Conservation (phyloP, 352 stramenopile species). For the Phytopythium helicoides region DNA sequence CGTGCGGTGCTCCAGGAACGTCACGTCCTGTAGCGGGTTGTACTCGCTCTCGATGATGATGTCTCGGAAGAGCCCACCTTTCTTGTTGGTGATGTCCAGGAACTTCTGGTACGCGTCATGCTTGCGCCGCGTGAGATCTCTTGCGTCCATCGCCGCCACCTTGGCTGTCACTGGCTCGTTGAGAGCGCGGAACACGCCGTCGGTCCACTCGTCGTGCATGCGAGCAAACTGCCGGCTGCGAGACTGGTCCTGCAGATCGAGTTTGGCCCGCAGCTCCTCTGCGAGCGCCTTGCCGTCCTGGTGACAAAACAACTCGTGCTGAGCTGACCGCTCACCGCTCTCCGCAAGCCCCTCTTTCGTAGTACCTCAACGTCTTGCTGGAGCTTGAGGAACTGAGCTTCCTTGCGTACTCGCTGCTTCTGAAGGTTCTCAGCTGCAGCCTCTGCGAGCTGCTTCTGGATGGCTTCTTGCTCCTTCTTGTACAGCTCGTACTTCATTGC, state of each 20-base stretch:
- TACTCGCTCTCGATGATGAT: constrained; percentile 88
- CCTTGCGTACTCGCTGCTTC: constrained; percentile 60
- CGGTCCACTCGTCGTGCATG: constrained; percentile 75
- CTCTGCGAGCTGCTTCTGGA: constrained; percentile 57
- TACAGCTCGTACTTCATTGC: constrained; percentile 76
- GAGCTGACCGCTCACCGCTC: background rate
- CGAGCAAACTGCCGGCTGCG: constrained; percentile 56
- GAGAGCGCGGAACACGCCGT: constrained; percentile 63
- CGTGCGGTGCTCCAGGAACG: constrained; percentile 44
- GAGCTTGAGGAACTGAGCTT: constrained; percentile 68
- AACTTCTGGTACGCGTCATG: constrained; percentile 72
- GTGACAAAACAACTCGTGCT: background rate
- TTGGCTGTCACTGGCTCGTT: constrained; percentile 61
- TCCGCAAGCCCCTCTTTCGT: too few species aligned
- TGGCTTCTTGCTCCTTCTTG: constrained; percentile 58
- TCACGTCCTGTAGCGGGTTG: constrained; percentile 67
- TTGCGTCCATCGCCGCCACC: constrained; percentile 49
- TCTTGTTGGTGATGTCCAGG: constrained; percentile 81
- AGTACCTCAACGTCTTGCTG: constrained; percentile 68
- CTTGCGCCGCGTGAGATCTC: constrained; percentile 39
- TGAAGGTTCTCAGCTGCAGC: constrained; percentile 65
- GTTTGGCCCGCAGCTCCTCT: constrained; percentile 60
- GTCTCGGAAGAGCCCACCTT: constrained; percentile 73
- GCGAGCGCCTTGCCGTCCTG: constrained; percentile 55
- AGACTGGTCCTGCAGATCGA: constrained; percentile 62